Evolutionary conservation across 225 moss, liverwort and hornwort genomes (phyloP).

Genomic region (Pleurozium schreberi): DNA sequence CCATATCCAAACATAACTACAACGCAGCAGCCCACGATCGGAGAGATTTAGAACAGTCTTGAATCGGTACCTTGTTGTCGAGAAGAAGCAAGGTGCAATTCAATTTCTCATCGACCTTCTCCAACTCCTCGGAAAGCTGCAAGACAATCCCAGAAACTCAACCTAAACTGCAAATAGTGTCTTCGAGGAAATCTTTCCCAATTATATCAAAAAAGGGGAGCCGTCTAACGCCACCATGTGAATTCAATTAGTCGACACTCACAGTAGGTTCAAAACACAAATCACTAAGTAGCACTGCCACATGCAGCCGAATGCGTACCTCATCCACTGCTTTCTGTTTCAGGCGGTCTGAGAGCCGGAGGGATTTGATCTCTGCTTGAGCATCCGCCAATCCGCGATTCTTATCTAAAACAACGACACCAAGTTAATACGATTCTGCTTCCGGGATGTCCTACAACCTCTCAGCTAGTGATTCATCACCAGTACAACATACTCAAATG

Average conservation of each 20-base stretch:
- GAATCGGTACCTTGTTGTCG: constrained; percentile 37
- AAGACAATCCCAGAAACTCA: neutral
- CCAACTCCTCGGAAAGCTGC: constrained; percentile 57
- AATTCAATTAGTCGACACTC: neutral
- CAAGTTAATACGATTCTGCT: constrained; percentile 1
- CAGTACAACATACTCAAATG: neutral
- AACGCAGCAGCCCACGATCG: neutral
- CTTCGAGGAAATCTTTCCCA: neutral
- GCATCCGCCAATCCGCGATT: constrained; percentile 45
- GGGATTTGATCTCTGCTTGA: constrained; percentile 59
- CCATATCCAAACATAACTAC: neutral
- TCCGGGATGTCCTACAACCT: neutral
- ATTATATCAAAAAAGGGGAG: neutral
- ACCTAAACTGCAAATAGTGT: neutral
- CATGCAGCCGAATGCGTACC: constrained; percentile 14
- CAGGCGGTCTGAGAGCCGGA: constrained; percentile 44
- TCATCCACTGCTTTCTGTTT: constrained; percentile 59
- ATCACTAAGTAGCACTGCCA: neutral
- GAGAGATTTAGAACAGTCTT: neutral
- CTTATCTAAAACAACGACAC: constrained; percentile 34
- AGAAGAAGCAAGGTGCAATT: constrained; percentile 29
- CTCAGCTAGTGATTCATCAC: neutral
- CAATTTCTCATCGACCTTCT: constrained; percentile 45
- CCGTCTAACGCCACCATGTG: neutral
- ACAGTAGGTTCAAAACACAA: neutral